Evolutionary conservation across 129 eudicot genomes (phyloP), one percentile per base, ranked within the genome.

Genomic region (Dittrichia graveolens): DNA sequence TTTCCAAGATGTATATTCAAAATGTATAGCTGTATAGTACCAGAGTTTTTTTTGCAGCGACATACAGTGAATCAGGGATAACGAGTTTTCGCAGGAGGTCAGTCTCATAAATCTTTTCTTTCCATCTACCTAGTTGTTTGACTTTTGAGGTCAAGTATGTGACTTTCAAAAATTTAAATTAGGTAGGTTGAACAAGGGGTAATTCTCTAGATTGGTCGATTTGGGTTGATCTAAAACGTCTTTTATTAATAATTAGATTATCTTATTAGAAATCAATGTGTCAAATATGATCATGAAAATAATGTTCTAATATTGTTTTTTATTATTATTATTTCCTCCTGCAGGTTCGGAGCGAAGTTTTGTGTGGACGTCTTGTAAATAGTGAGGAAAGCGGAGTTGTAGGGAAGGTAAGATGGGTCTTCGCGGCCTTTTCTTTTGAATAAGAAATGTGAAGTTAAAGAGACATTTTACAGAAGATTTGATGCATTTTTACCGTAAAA

Each of bases 11-110:
- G 67, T 75, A 75, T 54, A 53, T 42, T 4, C 44, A 39, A 68
- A 58, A 43, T 65, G 73, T 77, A 40, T 10, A 77, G 73, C 39
- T 65, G 49, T 59, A 77, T 9, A 48, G 69, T 6, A 12, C 5
- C 18, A 9, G 11, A 60, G 69, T 50, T 48, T 39, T 48, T 39
- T 53, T 34, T 24, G 2, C 65, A 19, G 62, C 81, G 60, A 14
- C 49, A 34, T 31, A 47, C 71, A n/a, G 52, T 39, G 45, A 34
- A 14, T 38, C 71, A n/a, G 61, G 47, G 45, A 38, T 74, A 34
- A 13, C 24, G 54, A 18, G 11, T 68, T 68, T 59, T 18, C 46
- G 52, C 12, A 18, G 13, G 39, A 77, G 81, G 76, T 77, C 47
- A 61, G 74, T 19, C 57, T 75, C 64, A 65, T 34, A 42, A 56